A percentile compares a stretch with the other conserved stretches of the same genome.
These are phyloP conservation scores for Wickerhamia fluorescens DNA, from an alignment of 805 yeast species.

Conservation along the genomic window DNA sequence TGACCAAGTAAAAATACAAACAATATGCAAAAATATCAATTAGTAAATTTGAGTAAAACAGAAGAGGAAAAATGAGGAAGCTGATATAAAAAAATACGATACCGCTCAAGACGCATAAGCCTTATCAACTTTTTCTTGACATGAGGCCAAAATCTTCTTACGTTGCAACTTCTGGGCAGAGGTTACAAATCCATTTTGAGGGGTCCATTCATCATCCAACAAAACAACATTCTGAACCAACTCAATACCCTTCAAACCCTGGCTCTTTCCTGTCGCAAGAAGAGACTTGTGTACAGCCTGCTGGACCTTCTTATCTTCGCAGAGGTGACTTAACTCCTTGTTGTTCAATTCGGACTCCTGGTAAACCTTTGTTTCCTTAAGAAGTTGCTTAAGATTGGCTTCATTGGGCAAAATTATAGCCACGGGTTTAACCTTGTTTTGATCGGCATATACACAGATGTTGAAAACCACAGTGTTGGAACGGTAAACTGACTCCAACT, in stretches of 20 bases:
- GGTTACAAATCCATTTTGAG: constrained; percentile 88
- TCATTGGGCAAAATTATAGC: constrained; percentile 86
- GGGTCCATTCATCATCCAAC: constrained; percentile 94
- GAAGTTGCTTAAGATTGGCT: constrained; percentile 44
- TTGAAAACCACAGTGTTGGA: constrained; percentile 71
- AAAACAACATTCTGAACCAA: constrained; percentile 71
- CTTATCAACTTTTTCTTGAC: constrained; percentile 58
- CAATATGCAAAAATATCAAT: no score
- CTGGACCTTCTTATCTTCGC: constrained; percentile 50
- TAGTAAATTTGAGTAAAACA: no score
- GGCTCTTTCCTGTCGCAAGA: constrained; percentile 67
- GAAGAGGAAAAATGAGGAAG: no score
- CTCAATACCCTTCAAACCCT: constrained; percentile 83
- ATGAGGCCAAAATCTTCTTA: constrained; percentile 71
- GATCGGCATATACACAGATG: constrained; percentile 91
- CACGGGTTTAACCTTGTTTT: constrained; percentile 79
- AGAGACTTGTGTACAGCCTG: constrained; percentile 51
- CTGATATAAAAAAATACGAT: no score
- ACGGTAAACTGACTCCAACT: constrained; percentile 85
- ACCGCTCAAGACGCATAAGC: constrained; percentile 45
- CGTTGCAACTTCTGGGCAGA: constrained; percentile 96
- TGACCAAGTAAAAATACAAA: no score
- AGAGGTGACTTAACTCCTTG: constrained; percentile 40
- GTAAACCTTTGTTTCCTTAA: constrained; percentile 46
- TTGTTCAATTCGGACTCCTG: constrained; percentile 43